phyloP scores from a whole-genome alignment of 2,329 filamentous ascomycete genomes.

The Diplodia corticola region DNA sequence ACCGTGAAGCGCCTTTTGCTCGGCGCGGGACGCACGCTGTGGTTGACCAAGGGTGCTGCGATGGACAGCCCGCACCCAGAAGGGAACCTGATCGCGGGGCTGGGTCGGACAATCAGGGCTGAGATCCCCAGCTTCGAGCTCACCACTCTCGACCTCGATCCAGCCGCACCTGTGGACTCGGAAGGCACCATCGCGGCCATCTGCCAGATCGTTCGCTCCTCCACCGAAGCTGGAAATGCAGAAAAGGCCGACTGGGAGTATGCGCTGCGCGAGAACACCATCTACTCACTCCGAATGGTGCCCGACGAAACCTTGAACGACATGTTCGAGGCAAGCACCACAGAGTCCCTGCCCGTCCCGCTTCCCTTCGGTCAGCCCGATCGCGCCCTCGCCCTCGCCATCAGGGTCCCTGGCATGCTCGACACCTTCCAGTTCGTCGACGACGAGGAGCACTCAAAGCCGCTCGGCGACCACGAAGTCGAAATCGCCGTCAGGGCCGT shows the following conservation, averaged over 20 bases:
- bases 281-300: too few relatives aligned
- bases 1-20: not conserved
- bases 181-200: not conserved
- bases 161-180: not conserved
- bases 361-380: not conserved
- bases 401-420: not conserved
- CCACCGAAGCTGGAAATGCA: not conserved
- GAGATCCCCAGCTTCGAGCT: not conserved
- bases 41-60: not conserved
- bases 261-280: not conserved
- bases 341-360: not conserved
- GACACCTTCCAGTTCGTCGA: constrained; percentile 10
- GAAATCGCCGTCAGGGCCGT: constrained; percentile 25
- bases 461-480: constrained; percentile 19
- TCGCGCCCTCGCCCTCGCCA: not conserved
- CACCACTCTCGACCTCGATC: constrained; percentile 10
- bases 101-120: not conserved
- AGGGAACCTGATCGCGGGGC: constrained; percentile 3
- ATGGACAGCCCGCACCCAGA: not conserved
- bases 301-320: too few relatives aligned
- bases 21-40: not conserved
- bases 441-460: not conserved
- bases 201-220: not conserved
- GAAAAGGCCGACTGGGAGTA: not conserved
- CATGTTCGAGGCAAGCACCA: too few relatives aligned